Evolutionary conservation across 768 basidiomycete species (phyloP).

Genomic region (Mycena metata): DNA sequence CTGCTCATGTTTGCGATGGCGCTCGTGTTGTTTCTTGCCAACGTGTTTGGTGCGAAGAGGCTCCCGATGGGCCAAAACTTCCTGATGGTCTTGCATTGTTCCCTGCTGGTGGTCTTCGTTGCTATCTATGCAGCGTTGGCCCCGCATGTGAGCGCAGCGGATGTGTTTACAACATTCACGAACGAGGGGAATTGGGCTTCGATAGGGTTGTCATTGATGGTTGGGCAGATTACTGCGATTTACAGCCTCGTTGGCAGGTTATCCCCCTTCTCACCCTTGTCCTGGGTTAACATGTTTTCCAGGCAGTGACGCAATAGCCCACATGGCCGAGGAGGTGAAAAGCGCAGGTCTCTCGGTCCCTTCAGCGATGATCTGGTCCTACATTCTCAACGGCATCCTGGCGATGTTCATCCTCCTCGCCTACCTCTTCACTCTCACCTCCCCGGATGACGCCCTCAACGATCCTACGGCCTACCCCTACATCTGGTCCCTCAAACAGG

Average conservation of each 20-base stretch:
- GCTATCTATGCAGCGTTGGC: constrained; percentile 29
- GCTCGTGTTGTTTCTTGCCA: constrained; percentile 29
- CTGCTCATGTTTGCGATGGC: constrained; percentile 32
- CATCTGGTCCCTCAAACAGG: constrained; percentile 31
- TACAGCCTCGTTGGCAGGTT: constrained; percentile 31
- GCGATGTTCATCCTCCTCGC: constrained; percentile 30
- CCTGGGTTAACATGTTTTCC: constrained; percentile 25
- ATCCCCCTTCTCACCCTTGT: constrained; percentile 25
- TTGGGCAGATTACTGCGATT: constrained; percentile 31
- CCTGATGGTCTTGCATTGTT: constrained; percentile 30
- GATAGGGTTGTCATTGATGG: constrained; percentile 29
- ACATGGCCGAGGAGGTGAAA: constrained; percentile 30
- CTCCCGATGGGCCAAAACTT: constrained; percentile 31
- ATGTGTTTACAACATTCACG: constrained; percentile 32
- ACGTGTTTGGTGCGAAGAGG: constrained; percentile 32
- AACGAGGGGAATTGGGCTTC: constrained; percentile 31
- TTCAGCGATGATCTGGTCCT: constrained; percentile 31
- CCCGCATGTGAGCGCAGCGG: constrained; percentile 29
- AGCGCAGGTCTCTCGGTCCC: constrained; percentile 32
- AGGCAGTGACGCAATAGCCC: constrained; percentile 31
- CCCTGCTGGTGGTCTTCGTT: constrained; percentile 31
- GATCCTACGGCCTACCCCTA: constrained; percentile 29
- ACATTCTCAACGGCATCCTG: constrained; percentile 30
- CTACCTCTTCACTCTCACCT: constrained; percentile 31
- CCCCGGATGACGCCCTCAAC: constrained; percentile 31